Evolutionary conservation across 768 basidiomycete genomes (phyloP), one percentile per base, ranked within the genome.

Genomic region (Kwoniella dendrophila): DNA sequence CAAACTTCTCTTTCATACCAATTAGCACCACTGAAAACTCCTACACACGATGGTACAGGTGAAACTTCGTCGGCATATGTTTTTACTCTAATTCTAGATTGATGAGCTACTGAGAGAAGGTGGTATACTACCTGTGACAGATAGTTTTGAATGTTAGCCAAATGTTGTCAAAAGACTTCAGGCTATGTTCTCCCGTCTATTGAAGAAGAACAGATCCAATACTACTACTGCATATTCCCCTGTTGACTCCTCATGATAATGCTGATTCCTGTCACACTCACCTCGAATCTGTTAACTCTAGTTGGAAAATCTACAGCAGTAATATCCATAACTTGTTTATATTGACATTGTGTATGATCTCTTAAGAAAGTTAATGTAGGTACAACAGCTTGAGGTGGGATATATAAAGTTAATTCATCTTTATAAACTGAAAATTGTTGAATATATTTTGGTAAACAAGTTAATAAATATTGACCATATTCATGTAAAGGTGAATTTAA

Each of bases 1-100:
- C 95, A 99, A 29, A 90, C 88, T 80, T 99, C 96, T 62, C 96
- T 85, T 81, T 99, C 96, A 78, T 96, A 97, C 96, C 96, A 99
- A 75, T 99, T 91, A 5, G 96, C 95, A 62, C 95, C 92, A 51
- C 86, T 84, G 83, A 89, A 99, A 26, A 97, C 62, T 12, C 85
- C 84, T 2, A 85, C 83, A 27, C 84, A 86, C 70, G 89, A 93
- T 1, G 95, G 96, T 2, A 98, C 90, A 34, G 89, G 86, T 70
- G 93, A 89, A 11, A 88, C 88, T 81, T 99, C 96, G 63, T 89
- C 89, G 61, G 92, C 91, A 76, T 94, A 97, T 0, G 96, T 97
- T 84, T 99, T 99, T 67, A 99, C 92, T 59, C 96, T 83, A 75
- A 99, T 90, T 68, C 96, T 83, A 47, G 90, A 89, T 62, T 86